Evolutionary conservation across 164 flowering plant species (phyloP).

Genomic region (Kalanchoe fedtschenkoi): DNA sequence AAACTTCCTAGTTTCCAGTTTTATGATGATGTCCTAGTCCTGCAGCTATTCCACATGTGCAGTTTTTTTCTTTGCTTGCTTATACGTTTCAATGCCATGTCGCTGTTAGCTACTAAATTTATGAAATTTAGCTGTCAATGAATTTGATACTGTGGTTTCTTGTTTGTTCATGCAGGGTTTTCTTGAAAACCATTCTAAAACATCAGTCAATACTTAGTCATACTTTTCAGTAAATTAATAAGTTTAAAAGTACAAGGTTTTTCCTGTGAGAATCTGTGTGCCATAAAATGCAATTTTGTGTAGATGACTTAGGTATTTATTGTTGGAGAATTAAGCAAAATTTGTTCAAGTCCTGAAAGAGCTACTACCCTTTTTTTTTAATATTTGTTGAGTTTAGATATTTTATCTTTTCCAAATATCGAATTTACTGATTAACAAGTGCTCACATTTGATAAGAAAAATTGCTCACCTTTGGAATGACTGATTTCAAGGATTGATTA

Average conservation of each 20-base stretch:
- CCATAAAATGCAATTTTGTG: too few species aligned
- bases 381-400: not conserved
- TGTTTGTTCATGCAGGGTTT: not conserved
- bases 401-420: not conserved
- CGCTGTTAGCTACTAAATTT: not conserved
- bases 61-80: not conserved
- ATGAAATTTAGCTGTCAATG: not conserved
- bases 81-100: not conserved
- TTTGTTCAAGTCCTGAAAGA: too few species aligned
- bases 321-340: too few species aligned
- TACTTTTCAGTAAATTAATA: not conserved
- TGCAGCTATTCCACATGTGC: not conserved
- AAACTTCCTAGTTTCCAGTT: not conserved
- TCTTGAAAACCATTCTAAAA: not conserved
- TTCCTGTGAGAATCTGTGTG: too few species aligned
- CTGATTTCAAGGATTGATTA: constrained; percentile 30
- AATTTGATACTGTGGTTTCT: not conserved
- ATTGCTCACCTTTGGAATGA: not conserved
- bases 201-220: not conserved
- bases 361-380: too few species aligned
- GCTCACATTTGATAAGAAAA: not conserved
- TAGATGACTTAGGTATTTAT: too few species aligned
- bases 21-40: not conserved
- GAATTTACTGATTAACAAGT: not conserved
- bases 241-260: not conserved